Evolutionary conservation across 1,284 basidiomycete genomes (phyloP), one percentile per base, ranked within the genome.

Genomic region (Boletus semigastroideus): DNA sequence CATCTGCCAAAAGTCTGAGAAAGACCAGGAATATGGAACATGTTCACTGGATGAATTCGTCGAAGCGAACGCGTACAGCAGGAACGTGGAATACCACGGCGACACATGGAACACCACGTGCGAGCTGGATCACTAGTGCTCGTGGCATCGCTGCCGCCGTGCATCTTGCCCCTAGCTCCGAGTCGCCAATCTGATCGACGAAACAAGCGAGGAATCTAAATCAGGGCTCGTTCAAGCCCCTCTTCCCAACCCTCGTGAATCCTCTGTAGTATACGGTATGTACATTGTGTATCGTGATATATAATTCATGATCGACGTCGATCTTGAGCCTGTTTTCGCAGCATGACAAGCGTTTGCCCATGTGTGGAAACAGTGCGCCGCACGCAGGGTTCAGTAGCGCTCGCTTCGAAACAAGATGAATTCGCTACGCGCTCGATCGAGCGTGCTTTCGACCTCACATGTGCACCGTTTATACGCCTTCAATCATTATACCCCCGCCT

Each of bases 21-120:
- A 57, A 8, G 70, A 77, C 58, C 47, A 37, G 44, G 54, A 42
- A 52, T 69, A 68, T 37, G 76, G 77, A 17, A 68, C 73, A 14
- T 78, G 77, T 48, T 66, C 74, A 25, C 56, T 78, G 19, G 64
- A 58, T 8, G 66, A 64, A 30, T 78, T 78, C 38, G 66, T 69
- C 42, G 46, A 54, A 42, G 61, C 66, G 39, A 73, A 76, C 40
- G 47, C 41, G 27, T 64, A 51, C 31, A 69, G 63, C 49, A 61
- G 63, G 28, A 44, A 45, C 9, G 58, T 72, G 8, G 51, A 52
- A 37, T 75, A 69, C 60, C 67, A 65, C 14, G 68, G 70, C 53
- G 53, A 59, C 44, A 48, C 59, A 20, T 77, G 75, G 75, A 70
- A 73, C 40, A 54, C 65, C 43, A 69, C 72, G 6, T 77, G 76